These are phyloP conservation scores for Ploettnerulaceae sp. DNA, from an alignment of 2,329 filamentous ascomycete genomes.

Conservation along the genomic window DNA sequence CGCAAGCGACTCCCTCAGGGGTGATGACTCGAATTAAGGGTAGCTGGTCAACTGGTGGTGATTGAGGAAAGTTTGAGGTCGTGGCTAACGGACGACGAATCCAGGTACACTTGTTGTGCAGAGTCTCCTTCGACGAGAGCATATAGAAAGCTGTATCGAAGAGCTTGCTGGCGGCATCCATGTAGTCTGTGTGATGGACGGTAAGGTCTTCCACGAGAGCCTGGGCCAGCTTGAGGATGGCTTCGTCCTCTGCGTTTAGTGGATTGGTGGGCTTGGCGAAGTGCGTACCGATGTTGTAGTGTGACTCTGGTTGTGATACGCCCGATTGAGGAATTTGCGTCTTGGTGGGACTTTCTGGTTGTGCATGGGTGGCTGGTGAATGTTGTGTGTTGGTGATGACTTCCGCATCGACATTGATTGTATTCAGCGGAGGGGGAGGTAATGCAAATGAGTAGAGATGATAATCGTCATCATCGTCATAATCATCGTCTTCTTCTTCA, in stretches of 20 bases:
- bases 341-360: not conserved
- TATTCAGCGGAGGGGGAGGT: not conserved
- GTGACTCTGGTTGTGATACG: not conserved
- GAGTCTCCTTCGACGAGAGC: not conserved
- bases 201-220: not conserved
- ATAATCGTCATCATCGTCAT: constrained; percentile 1
- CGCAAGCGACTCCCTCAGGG: not conserved
- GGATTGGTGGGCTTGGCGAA: not conserved
- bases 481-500: too few species aligned
- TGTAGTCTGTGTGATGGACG: not conserved
- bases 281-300: not conserved
- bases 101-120: not conserved
- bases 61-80: not conserved
- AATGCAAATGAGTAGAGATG: constrained; percentile 1
- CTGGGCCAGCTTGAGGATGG: not conserved
- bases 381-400: not conserved
- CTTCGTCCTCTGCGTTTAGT: not conserved
- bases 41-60: not conserved
- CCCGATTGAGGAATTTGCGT: not conserved
- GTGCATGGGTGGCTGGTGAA: not conserved
- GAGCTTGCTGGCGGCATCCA: not conserved
- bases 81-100: not conserved
- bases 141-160: not conserved
- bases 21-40: constrained; percentile 10
- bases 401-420: not conserved